Evolutionary conservation across 169 alveolate genomes (phyloP).

Genomic region (Besnoitia besnoiti): DNA sequence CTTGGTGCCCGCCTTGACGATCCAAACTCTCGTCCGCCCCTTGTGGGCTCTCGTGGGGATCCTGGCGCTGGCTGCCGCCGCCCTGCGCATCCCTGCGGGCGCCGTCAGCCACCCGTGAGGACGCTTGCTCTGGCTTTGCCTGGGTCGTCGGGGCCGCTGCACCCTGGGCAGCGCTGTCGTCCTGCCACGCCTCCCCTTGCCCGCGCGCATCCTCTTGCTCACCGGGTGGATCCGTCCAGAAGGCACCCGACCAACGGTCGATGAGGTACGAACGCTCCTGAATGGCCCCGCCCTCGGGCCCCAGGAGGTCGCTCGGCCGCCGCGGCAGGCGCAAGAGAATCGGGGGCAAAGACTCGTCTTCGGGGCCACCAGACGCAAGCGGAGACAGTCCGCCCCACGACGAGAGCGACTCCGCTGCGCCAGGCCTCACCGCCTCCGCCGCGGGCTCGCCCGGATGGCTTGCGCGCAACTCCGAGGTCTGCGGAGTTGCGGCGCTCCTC

Average conservation of each 20-base stretch:
- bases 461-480: neutral
- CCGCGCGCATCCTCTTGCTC: too few relatives aligned
- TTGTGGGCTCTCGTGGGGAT: too few relatives aligned
- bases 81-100: too few relatives aligned
- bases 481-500: neutral
- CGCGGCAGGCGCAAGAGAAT: constrained; percentile 18
- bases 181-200: too few relatives aligned
- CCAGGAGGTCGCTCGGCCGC: constrained; percentile 17
- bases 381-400: too few relatives aligned
- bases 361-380: too few relatives aligned
- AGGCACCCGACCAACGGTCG: constrained; percentile 20
- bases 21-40: too few relatives aligned
- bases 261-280: neutral
- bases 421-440: neutral
- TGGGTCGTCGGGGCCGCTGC: neutral
- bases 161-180: too few relatives aligned
- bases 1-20: neutral
- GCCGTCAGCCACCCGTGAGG: too few relatives aligned
- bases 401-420: neutral
- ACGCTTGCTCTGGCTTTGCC: neutral
- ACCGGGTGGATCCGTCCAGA: neutral
- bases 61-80: too few relatives aligned
- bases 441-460: neutral
- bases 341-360: too few relatives aligned
- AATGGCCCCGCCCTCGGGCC: neutral